A percentile compares a stretch with the other conserved stretches of the same genome.
phyloP scores from a whole-genome alignment of 208 protist genomes.

The Crithidia mellificae region DNA sequence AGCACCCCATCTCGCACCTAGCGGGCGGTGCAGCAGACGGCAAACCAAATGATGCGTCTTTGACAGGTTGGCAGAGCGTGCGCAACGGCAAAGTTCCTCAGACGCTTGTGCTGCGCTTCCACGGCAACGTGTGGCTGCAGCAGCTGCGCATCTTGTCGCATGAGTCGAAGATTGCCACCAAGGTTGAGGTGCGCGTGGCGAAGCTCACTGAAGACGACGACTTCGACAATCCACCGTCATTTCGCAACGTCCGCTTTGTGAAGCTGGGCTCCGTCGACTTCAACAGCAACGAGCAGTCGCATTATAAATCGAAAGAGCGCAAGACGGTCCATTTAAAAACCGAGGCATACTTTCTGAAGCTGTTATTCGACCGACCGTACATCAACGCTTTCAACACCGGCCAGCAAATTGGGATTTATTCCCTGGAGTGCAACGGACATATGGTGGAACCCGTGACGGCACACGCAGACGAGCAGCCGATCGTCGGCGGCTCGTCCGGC shows the following conservation, averaged over 20 bases:
- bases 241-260: slow-evolving; percentile 62
- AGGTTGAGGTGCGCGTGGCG: slow-evolving; percentile 84
- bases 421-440: slow-evolving; percentile 75
- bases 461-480: slow-evolving; percentile 27
- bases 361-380: slow-evolving; percentile 79
- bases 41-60: slow-evolving; percentile 11
- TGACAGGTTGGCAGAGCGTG: slow-evolving; percentile 79
- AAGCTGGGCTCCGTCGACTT: slow-evolving; percentile 86
- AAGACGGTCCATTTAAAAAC: slow-evolving; percentile 90
- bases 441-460: slow-evolving; percentile 20
- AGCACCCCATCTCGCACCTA: slow-evolving; percentile 64
- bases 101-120: slow-evolving; percentile 82
- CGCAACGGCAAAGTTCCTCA: slow-evolving; percentile 74
- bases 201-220: slow-evolving; percentile 39
- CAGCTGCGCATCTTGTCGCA: slow-evolving; percentile 86
- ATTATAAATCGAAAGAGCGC: slow-evolving; percentile 82
- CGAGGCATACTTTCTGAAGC: slow-evolving; percentile 85
- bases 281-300: slow-evolving; percentile 77
- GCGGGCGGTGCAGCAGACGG: slow-evolving; percentile 24
- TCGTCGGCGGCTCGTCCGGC: not conserved
- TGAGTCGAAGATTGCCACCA: slow-evolving; percentile 84
- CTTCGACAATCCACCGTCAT: slow-evolving; percentile 54
- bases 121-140: slow-evolving; percentile 80
- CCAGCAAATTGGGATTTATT: slow-evolving; percentile 85
- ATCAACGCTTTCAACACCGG: slow-evolving; percentile 68